Evolutionary conservation across 345 rosid genomes (phyloP).

Genomic region (Aquilaria yunnanensis): DNA sequence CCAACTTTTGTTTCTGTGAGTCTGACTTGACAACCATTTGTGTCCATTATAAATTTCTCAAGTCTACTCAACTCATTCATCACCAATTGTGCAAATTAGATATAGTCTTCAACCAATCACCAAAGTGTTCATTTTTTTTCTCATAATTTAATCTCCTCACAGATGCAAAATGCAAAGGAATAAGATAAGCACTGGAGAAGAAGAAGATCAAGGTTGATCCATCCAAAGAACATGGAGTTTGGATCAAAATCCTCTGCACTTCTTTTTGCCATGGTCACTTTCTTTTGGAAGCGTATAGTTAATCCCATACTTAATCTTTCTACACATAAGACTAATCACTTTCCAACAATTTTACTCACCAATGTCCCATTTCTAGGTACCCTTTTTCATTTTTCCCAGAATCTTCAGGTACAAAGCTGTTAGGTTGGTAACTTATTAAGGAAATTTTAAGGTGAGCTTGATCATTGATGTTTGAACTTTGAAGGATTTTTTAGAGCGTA

Average conservation of each 20-base stretch:
- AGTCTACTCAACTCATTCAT: too few species aligned
- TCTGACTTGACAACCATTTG: too few species aligned
- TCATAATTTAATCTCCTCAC: background rate
- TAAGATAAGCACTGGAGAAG: slow-evolving; percentile 42
- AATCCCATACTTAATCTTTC: slow-evolving; percentile 10
- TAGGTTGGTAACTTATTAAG: slow-evolving; percentile 34
- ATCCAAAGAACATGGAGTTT: slow-evolving; percentile 60
- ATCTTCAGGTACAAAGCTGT: slow-evolving; percentile 76
- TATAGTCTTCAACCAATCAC: too few species aligned
- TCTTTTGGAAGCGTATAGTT: slow-evolving; percentile 47
- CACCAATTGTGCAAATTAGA: too few species aligned
- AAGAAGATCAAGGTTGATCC: slow-evolving; percentile 73
- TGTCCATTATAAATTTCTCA: too few species aligned
- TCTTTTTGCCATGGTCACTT: slow-evolving; percentile 65
- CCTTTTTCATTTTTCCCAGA: slow-evolving; percentile 39
- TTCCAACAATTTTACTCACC: background rate
- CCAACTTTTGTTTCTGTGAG: too few species aligned
- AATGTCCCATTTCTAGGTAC: slow-evolving; percentile 26
- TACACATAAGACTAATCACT: background rate
- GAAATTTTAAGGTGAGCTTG: too few species aligned
- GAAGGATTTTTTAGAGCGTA: slow-evolving; percentile 68
- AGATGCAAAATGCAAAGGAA: slow-evolving; percentile 57
- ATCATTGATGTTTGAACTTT: background rate
- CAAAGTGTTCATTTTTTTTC: too few species aligned
- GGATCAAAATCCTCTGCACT: slow-evolving; percentile 67